Percentiles rank a stretch among this genome's conserved stretches.
Conservation (phyloP, 1,139 yeast species). For the Debaryomyces robertsiae region DNA sequence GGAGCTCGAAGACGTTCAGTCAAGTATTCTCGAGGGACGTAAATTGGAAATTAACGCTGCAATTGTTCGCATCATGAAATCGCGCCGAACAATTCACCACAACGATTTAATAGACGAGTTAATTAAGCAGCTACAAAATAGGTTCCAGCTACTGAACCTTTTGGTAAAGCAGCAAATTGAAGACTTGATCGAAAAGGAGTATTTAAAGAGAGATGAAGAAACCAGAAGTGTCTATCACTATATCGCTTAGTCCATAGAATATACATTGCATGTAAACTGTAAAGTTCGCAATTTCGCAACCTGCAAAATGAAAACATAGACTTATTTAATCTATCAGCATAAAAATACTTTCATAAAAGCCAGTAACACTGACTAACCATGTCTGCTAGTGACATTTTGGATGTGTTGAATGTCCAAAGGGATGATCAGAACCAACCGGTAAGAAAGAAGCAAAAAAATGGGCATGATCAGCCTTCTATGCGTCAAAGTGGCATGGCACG, state of each 20-base stretch:
- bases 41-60: constrained; percentile 81
- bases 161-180: constrained; percentile 80
- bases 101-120: constrained; percentile 69
- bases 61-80: constrained; percentile 84
- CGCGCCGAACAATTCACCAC: constrained; percentile 62
- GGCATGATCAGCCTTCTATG: constrained; percentile 24
- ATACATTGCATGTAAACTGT: constrained; percentile 5
- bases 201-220: constrained; percentile 69
- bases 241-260: constrained; percentile 46
- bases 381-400: constrained; percentile 70
- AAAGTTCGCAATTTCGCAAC: constrained; percentile 1
- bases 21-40: constrained; percentile 44
- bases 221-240: constrained; percentile 69
- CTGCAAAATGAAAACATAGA: no score
- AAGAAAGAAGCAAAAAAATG: constrained; percentile 40
- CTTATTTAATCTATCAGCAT: no score
- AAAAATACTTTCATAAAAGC: no score
- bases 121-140: constrained; percentile 57
- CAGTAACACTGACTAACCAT: constrained; percentile 19
- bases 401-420: constrained; percentile 68
- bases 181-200: constrained; percentile 79
- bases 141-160: constrained; percentile 71
- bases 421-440: constrained; percentile 40
- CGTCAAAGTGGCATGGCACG: constrained; percentile 83
- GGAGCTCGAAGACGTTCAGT: constrained; percentile 39